Conservation (phyloP, 352 stramenopile genomes). For the Pythium coloratum region DNA sequence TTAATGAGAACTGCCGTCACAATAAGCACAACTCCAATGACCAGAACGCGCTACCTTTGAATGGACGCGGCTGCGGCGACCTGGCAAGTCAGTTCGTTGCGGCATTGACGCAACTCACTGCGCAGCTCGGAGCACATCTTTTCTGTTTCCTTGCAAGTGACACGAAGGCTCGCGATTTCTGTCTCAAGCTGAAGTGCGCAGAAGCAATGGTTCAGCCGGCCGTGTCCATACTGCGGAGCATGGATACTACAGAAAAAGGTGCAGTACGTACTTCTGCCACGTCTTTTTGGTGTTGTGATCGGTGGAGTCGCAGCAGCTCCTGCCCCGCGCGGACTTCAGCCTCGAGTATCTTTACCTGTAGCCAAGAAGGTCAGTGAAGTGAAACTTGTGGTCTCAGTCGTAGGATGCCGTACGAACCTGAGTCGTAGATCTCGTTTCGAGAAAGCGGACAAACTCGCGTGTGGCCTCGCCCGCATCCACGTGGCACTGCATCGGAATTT, state of each 20-base stretch:
- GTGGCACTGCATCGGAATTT: background rate
- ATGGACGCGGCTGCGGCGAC: conserved; percentile 42
- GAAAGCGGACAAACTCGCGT: conserved; percentile 24
- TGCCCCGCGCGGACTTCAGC: conserved; percentile 59
- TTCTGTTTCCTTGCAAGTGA: conserved; percentile 43
- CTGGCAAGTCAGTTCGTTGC: conserved; percentile 54
- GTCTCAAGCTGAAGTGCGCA: conserved; percentile 39
- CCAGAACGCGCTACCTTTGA: conserved; percentile 33
- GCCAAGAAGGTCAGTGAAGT: no score
- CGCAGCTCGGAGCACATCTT: conserved; percentile 50
- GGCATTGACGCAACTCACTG: conserved; percentile 42
- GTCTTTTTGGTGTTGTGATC: conserved; percentile 54
- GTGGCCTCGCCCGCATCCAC: conserved; percentile 6
- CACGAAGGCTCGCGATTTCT: conserved; percentile 43
- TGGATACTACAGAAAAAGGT: no score
- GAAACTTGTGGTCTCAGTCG: background rate
- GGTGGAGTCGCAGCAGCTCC: conserved; percentile 59
- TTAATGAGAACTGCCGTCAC: no score
- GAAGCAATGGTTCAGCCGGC: no score
- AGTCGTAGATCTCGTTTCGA: conserved; percentile 19
- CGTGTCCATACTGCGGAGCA: no score
- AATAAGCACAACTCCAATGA: no score
- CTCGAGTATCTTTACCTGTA: conserved; percentile 51
- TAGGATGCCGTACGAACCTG: conserved; percentile 9
- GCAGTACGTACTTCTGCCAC: conserved; percentile 31